A percentile compares a stretch with the other conserved stretches of the same genome.
Evolutionary conservation across 345 rosid species (phyloP).

Genomic region (Rhizophora mangle): DNA sequence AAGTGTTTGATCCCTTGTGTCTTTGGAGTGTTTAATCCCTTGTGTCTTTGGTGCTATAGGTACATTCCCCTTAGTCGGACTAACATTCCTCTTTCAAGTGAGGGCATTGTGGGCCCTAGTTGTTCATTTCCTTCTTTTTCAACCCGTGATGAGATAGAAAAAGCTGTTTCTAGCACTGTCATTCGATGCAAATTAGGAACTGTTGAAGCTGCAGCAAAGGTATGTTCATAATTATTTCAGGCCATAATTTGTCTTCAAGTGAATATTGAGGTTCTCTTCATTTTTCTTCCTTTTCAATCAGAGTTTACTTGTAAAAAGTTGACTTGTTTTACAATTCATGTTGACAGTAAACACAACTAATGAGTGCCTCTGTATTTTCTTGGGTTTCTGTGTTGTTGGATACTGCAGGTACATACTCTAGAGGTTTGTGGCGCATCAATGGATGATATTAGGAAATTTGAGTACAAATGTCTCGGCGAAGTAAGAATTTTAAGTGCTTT

Average conservation of each 20-base stretch:
- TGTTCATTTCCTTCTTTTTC: slow-evolving; percentile 59
- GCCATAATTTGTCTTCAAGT: background rate
- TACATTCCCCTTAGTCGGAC: slow-evolving; percentile 71
- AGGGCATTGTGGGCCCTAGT: slow-evolving; percentile 34
- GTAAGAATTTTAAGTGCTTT: slow-evolving; percentile 74
- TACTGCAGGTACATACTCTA: slow-evolving; percentile 61
- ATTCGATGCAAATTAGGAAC: slow-evolving; percentile 66
- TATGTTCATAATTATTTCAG: slow-evolving; percentile 14
- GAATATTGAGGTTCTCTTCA: background rate
- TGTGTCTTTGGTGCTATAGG: slow-evolving; percentile 37
- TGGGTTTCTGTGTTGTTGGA: slow-evolving; percentile 12
- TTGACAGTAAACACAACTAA: background rate
- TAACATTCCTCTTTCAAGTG: slow-evolving; percentile 36
- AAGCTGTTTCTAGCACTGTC: slow-evolving; percentile 55
- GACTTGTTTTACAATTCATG: background rate
- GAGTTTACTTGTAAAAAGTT: no score
- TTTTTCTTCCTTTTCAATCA: background rate
- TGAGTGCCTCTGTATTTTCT: background rate
- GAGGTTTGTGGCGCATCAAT: slow-evolving; percentile 50
- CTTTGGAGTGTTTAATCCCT: slow-evolving; percentile 1
- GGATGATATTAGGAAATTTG: slow-evolving; percentile 67
- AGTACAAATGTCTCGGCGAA: slow-evolving; percentile 83
- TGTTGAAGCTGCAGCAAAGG: slow-evolving; percentile 77
- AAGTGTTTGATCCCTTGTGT: background rate
- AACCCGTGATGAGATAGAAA: slow-evolving; percentile 51